Percentiles rank a stretch among this genome's conserved stretches.
These are phyloP conservation scores for Lecanicillium sp. DNA, from an alignment of 2,329 filamentous ascomycete genomes.

Conservation along the genomic window DNA sequence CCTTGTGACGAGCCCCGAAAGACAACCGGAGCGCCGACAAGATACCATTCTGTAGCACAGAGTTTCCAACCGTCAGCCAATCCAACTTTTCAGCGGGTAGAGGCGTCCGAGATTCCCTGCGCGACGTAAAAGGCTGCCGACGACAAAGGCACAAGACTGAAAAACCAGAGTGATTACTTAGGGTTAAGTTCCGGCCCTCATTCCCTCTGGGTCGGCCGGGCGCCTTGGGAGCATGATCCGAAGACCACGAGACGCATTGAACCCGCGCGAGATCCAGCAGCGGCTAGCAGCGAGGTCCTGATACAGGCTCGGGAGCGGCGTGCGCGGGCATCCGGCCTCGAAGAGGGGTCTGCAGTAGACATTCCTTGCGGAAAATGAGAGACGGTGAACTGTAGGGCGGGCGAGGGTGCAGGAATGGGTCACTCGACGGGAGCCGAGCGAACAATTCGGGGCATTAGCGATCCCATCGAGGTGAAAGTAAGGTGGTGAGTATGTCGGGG, in stretches of 20 bases:
- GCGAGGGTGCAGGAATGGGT: slow-evolving; percentile 53
- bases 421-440: slow-evolving; percentile 38
- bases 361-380: slow-evolving; percentile 65
- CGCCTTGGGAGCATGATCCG: slow-evolving; percentile 35
- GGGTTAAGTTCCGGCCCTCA: slow-evolving; percentile 91
- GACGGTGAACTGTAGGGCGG: slow-evolving; percentile 75
- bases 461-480: slow-evolving; percentile 15
- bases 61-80: slow-evolving; percentile 36
- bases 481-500: neutral
- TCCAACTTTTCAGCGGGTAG: slow-evolving; percentile 47
- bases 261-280: slow-evolving; percentile 37
- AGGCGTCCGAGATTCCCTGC: slow-evolving; percentile 24
- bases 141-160: slow-evolving; percentile 55
- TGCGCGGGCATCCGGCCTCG: slow-evolving; percentile 34
- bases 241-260: too few species aligned
- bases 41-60: slow-evolving; percentile 27
- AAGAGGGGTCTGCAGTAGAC: slow-evolving; percentile 43
- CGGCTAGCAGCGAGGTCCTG: slow-evolving; percentile 45
- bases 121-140: slow-evolving; percentile 56
- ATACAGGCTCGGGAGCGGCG: slow-evolving; percentile 58
- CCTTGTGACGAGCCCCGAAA: slow-evolving; percentile 40
- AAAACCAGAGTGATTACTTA: slow-evolving; percentile 64
- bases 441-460: slow-evolving; percentile 9
- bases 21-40: slow-evolving; percentile 46
- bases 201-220: slow-evolving; percentile 47